phyloP scores from a whole-genome alignment of 2,329 filamentous ascomycete species.

The Exophiala calicioides region DNA sequence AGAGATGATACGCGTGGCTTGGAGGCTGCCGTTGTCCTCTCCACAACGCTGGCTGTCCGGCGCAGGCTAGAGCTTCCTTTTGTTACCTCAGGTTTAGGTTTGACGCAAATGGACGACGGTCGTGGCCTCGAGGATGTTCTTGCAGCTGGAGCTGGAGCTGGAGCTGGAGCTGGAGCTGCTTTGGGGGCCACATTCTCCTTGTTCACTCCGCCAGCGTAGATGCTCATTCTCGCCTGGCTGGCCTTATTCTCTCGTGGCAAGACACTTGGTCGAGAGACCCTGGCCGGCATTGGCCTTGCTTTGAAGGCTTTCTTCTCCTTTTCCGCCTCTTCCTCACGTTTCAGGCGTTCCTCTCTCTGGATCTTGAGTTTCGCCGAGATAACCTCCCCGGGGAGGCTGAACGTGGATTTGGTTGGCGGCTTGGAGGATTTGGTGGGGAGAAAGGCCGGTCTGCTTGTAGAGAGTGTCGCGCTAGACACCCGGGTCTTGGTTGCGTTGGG shows the following conservation, averaged over 20 bases:
- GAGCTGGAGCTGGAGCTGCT: background rate
- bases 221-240: constrained; percentile 46
- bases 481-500: constrained; percentile 41
- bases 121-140: constrained; percentile 19
- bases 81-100: constrained; percentile 9
- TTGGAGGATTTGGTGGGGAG: constrained; percentile 54
- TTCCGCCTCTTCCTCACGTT: constrained; percentile 44
- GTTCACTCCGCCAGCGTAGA: constrained; percentile 27
- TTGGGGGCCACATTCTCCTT: constrained; percentile 30
- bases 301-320: constrained; percentile 47
- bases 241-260: constrained; percentile 48
- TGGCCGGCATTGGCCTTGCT: constrained; percentile 44
- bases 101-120: constrained; percentile 13
- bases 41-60: constrained; percentile 16
- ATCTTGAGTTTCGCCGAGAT: constrained; percentile 56
- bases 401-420: constrained; percentile 52
- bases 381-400: constrained; percentile 55
- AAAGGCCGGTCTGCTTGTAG: constrained; percentile 52
- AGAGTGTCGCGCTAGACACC: constrained; percentile 39
- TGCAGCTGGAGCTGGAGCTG: too few species aligned
- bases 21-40: constrained; percentile 10
- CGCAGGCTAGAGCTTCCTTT: constrained; percentile 24
- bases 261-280: constrained; percentile 37
- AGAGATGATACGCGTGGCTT: constrained; percentile 24
- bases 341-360: constrained; percentile 50